Evolutionary conservation across 345 rosid species (phyloP).

Genomic region (Theobroma cacao): DNA sequence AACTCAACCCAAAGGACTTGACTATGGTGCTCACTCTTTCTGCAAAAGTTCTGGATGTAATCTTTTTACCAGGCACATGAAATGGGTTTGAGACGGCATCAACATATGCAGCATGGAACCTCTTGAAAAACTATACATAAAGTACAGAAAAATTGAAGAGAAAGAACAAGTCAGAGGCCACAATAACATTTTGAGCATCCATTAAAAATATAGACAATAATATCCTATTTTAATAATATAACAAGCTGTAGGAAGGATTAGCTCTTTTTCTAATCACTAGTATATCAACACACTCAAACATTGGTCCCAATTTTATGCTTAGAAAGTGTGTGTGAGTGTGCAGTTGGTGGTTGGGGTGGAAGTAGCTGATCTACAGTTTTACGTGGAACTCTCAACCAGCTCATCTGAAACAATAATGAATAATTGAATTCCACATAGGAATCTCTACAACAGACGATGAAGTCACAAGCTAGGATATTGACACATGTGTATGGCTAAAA

Average conservation of each 20-base stretch:
- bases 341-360: not conserved
- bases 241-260: not conserved
- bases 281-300: not conserved
- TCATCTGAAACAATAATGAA: not conserved
- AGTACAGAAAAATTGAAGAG: not conserved
- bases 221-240: not conserved
- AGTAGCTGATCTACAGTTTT: not conserved
- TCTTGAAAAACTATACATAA: slow-evolving; percentile 63
- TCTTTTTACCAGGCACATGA: slow-evolving; percentile 93
- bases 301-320: not conserved
- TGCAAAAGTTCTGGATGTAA: slow-evolving; percentile 81
- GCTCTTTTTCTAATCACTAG: not conserved
- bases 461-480: not conserved
- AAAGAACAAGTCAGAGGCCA: not conserved
- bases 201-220: not conserved
- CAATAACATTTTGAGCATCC: not conserved
- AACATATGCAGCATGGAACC: slow-evolving; percentile 92
- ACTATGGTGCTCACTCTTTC: slow-evolving; percentile 79
- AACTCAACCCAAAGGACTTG: slow-evolving; percentile 73
- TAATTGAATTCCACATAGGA: not conserved
- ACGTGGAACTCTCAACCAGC: not conserved
- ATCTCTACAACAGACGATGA: not conserved
- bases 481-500: not conserved
- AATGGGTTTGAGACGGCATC: slow-evolving; percentile 96
- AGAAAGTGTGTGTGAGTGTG: not conserved